Evolutionary conservation across 2,329 filamentous ascomycete species (phyloP).

Genomic region (Xylariaceae sp.): DNA sequence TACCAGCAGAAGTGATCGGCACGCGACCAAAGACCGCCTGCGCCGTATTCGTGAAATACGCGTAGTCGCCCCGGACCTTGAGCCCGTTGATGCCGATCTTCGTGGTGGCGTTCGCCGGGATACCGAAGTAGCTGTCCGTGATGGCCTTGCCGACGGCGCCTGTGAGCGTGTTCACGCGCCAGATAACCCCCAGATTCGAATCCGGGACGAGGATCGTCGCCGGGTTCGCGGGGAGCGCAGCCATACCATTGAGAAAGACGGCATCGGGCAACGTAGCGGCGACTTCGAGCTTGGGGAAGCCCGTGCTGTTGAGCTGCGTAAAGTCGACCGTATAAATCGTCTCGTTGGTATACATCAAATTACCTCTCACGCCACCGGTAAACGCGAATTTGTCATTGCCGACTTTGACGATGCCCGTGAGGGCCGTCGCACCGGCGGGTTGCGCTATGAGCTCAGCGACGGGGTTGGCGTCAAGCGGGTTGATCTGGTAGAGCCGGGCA

Average conservation of each 20-base stretch:
- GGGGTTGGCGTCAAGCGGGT: not conserved
- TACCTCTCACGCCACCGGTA: not conserved
- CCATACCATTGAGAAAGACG: not conserved
- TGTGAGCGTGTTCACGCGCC: not conserved
- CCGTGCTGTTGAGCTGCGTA: not conserved
- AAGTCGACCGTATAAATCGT: not conserved
- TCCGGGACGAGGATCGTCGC: not conserved
- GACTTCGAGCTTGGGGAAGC: not conserved
- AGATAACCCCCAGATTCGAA: not conserved
- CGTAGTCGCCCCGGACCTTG: not conserved
- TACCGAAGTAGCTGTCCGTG: not conserved
- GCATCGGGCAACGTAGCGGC: not conserved
- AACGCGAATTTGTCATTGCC: not conserved
- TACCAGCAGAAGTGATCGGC: not conserved
- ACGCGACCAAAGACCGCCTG: not conserved
- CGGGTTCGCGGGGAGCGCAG: not conserved
- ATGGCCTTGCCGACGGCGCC: not conserved
- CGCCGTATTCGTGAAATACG: not conserved
- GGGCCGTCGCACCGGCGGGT: not conserved
- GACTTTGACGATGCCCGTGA: not conserved
- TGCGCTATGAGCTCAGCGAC: not conserved
- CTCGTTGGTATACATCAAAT: not conserved
- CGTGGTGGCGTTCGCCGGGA: not conserved
- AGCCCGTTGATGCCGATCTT: not conserved
- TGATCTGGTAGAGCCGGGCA: not conserved